A percentile compares a stretch with the other conserved stretches of the same genome.
Conservation (phyloP, 495 filamentous ascomycete genomes). For the Penicillium robsamsonii region DNA sequence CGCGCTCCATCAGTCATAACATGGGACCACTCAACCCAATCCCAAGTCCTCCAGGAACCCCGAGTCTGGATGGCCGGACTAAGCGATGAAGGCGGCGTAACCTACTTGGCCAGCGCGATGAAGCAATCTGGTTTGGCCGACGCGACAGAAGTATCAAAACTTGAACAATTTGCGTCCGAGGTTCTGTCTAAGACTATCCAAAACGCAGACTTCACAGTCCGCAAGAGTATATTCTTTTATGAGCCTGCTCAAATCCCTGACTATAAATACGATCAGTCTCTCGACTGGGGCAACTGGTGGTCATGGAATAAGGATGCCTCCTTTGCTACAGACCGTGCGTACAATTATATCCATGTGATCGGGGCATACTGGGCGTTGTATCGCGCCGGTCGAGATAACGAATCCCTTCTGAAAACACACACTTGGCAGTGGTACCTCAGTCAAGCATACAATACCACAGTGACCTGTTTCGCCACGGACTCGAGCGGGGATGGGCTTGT, state of each 20-base stretch:
- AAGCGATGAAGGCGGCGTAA: background rate
- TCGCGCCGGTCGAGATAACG: conserved; percentile 41
- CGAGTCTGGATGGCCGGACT: background rate
- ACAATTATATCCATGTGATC: conserved; percentile 53
- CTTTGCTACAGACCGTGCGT: conserved; percentile 45
- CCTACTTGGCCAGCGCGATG: background rate
- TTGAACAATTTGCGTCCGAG: background rate
- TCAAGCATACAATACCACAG: background rate
- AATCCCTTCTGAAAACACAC: background rate
- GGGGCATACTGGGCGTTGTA: conserved; percentile 53
- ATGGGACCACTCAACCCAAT: background rate
- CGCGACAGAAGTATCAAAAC: background rate
- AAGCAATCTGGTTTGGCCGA: background rate
- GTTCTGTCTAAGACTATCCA: background rate
- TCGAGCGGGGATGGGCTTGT: conserved; percentile 25
- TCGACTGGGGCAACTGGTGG: conserved; percentile 39
- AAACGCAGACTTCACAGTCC: background rate
- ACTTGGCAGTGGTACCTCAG: background rate
- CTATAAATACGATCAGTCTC: conserved; percentile 12
- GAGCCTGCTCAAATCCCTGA: background rate
- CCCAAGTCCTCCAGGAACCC: background rate
- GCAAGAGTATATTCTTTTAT: background rate
- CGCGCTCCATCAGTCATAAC: background rate
- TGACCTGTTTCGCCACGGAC: conserved; percentile 8
- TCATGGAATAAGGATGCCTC: conserved; percentile 43